These are phyloP conservation scores for Posidonia oceanica DNA, from an alignment of 116 monocot genomes.

Conservation along the genomic window DNA sequence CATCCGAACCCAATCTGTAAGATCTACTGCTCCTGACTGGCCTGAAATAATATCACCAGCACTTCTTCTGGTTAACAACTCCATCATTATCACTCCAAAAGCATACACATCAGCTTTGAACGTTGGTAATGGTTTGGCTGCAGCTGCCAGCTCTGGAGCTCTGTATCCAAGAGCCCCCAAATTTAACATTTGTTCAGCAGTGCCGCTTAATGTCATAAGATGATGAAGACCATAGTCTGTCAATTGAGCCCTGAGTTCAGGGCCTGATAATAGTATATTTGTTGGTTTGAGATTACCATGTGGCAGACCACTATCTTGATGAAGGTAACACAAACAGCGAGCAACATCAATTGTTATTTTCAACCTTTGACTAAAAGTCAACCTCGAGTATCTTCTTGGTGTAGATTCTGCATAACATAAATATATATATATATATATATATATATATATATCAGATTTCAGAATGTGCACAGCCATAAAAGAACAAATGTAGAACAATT, in stretches of 20 bases:
- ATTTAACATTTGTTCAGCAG: constrained; percentile 67
- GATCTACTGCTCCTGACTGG: constrained; percentile 79
- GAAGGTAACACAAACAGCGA: constrained; percentile 54
- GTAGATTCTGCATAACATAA: constrained; percentile 44
- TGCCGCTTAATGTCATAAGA: constrained; percentile 55
- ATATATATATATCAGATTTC: neutral
- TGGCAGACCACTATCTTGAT: constrained; percentile 52
- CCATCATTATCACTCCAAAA: constrained; percentile 83
- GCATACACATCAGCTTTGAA: constrained; percentile 84
- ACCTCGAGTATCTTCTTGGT: constrained; percentile 57
- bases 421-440: neutral
- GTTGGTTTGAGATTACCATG: constrained; percentile 87
- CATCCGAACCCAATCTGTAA: constrained; percentile 85
- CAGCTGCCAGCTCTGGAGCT: constrained; percentile 60
- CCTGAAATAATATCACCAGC: constrained; percentile 91
- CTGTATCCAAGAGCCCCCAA: constrained; percentile 76
- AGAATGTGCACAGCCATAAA: neutral
- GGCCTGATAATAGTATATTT: constrained; percentile 69
- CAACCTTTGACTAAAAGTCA: constrained; percentile 63
- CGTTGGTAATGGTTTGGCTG: constrained; percentile 50
- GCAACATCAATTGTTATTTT: constrained; percentile 64
- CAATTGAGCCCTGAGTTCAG: constrained; percentile 50
- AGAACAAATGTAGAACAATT: neutral
- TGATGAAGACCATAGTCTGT: constrained; percentile 67
- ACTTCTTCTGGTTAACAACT: constrained; percentile 70